Evolutionary conservation across 2,329 filamentous ascomycete species (phyloP).

Genomic region (Aureobasidium sp.): DNA sequence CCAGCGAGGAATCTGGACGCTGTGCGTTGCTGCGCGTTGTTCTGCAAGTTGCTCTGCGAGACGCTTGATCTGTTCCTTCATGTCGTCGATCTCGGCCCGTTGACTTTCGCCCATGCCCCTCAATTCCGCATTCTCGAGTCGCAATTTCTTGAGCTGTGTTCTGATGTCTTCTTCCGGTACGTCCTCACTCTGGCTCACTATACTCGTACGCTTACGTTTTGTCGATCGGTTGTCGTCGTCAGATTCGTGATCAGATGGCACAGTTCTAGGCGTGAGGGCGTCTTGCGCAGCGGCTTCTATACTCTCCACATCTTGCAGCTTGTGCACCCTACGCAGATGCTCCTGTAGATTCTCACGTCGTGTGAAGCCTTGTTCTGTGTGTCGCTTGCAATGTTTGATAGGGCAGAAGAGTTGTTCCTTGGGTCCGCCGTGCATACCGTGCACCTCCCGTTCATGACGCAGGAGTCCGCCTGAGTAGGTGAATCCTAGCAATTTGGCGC

Average conservation of each 20-base stretch:
- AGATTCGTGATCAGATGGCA: constrained; percentile 18
- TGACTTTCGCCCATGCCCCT: neutral
- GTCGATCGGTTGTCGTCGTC: constrained; percentile 1
- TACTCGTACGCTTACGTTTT: constrained; percentile 11
- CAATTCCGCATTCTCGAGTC: constrained; percentile 34
- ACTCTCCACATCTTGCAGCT: constrained; percentile 17
- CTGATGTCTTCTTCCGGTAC: constrained; percentile 27
- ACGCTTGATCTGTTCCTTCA: neutral
- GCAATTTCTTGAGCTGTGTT: constrained; percentile 29
- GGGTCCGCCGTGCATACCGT: constrained; percentile 80
- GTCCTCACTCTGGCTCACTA: constrained; percentile 4
- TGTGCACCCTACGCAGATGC: constrained; percentile 82
- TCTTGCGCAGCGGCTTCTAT: constrained; percentile 13
- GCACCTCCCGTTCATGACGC: constrained; percentile 87
- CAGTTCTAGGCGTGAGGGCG: constrained; percentile 17
- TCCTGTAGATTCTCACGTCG: constrained; percentile 91
- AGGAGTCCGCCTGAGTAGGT: constrained; percentile 89
- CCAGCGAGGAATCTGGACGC: neutral
- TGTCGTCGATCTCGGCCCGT: neutral
- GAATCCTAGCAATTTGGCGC: constrained; percentile 87
- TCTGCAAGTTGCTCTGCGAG: neutral
- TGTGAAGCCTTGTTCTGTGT: constrained; percentile 73
- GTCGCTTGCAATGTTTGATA: constrained; percentile 71
- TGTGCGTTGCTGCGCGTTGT: neutral
- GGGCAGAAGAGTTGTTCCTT: constrained; percentile 85